Percentiles rank a stretch among this genome's conserved stretches.
These are phyloP conservation scores for Tetrahymena thermophila DNA, from an alignment of 73 alveolate species.

Conservation along the genomic window DNA sequence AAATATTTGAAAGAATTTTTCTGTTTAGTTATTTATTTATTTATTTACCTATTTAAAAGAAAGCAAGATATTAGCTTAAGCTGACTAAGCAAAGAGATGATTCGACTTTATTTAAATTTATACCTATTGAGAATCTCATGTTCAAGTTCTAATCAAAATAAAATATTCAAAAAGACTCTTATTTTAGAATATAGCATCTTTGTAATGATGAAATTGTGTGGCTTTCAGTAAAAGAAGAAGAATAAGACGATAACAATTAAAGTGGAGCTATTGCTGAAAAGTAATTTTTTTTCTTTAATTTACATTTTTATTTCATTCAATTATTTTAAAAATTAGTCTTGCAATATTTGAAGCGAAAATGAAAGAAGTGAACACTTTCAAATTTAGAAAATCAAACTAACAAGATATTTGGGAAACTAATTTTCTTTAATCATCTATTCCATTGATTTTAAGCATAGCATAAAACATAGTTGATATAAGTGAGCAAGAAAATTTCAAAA, in stretches of 20 bases:
- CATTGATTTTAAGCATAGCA: background rate
- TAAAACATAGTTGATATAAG: background rate
- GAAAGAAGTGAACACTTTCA: slow-evolving; percentile 33
- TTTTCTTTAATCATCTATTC: background rate
- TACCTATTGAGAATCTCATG: slow-evolving; percentile 28
- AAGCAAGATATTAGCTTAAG: background rate
- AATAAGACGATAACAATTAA: background rate
- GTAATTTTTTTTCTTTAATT: background rate
- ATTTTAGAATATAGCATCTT: slow-evolving; percentile 10
- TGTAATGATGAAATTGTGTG: slow-evolving; percentile 10
- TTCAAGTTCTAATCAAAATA: slow-evolving; percentile 1
- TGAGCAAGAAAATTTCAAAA: background rate
- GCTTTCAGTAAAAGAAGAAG: slow-evolving; percentile 3
- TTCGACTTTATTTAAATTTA: background rate
- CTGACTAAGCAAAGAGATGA: background rate
- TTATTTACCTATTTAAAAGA: background rate
- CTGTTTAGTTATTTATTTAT: no score
- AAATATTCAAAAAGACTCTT: slow-evolving; percentile 31
- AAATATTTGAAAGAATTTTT: background rate
- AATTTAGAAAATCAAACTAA: slow-evolving; percentile 24
- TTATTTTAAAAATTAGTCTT: background rate
- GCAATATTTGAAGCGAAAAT: background rate
- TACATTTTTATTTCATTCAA: background rate
- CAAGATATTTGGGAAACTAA: slow-evolving; percentile 39
- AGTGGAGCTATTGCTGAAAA: background rate